Percentiles rank a stretch among this genome's conserved stretches.
Conservation (phyloP, 495 filamentous ascomycete species). For the Tuber magnatum region DNA sequence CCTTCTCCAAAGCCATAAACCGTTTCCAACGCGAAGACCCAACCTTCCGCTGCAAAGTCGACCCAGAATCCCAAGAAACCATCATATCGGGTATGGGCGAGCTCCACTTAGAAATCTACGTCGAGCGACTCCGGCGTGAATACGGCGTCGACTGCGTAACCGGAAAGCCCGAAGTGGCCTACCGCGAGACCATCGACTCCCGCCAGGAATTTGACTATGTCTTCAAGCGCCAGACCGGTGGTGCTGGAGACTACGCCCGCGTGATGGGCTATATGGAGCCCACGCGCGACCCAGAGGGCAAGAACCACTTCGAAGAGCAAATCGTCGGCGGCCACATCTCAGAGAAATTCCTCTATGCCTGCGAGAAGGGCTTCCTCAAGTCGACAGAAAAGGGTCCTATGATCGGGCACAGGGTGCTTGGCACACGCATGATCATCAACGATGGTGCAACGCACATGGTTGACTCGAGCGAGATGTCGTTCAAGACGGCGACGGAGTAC, state of each 20-base stretch:
- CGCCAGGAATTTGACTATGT: conserved; percentile 80
- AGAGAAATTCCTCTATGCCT: conserved; percentile 93
- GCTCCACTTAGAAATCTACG: conserved; percentile 92
- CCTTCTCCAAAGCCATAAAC: conserved; percentile 98
- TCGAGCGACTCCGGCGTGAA: conserved; percentile 96
- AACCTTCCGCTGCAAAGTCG: conserved; percentile 90
- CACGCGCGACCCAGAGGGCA: conserved; percentile 55
- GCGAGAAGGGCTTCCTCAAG: conserved; percentile 87
- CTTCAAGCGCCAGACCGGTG: conserved; percentile 93
- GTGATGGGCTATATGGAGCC: conserved; percentile 92
- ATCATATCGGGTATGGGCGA: conserved; percentile 99
- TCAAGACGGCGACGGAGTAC: conserved; percentile 92
- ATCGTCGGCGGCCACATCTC: conserved; percentile 85
- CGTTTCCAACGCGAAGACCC: conserved; percentile 98
- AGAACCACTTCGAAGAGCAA: conserved; percentile 78
- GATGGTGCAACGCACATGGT: conserved; percentile 98
- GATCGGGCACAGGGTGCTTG: conserved; percentile 88
- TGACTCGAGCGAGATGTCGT: conserved; percentile 97
- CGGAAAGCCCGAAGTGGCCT: conserved; percentile 95
- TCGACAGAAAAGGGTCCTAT: conserved; percentile 83
- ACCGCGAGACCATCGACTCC: conserved; percentile 83
- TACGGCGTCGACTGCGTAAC: conserved; percentile 92
- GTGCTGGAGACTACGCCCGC: conserved; percentile 91
- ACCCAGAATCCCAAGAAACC: conserved; percentile 82
- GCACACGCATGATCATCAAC: conserved; percentile 82